Base-by-base conservation (phyloP, 2,329 filamentous ascomycete species). In the Fusarium tjaetaba region DNA sequence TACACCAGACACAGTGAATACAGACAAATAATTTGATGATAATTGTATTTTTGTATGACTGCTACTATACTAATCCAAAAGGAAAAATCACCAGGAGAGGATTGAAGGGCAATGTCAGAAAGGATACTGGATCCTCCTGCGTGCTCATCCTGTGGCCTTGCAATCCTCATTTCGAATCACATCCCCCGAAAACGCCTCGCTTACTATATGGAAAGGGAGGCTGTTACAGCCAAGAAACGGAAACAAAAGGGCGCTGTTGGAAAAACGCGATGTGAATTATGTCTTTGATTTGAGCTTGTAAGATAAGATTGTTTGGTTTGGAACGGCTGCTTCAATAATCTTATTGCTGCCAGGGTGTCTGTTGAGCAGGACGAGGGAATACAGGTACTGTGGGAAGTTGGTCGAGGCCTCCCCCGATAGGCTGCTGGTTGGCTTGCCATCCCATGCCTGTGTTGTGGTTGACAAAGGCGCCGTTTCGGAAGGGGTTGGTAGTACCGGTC, bases 401-500 rank as follows among this genome's bases (percentile, higher is more conserved):
- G 79, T 98, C 94, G 61, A 96, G 80, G 13, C 91, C 92, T 8
- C 95, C 94, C 72, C 97, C 93, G 8, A 96, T 96, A 14, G 92
- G 89, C 78, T 94, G 90, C 74, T 92, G 91, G 69, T 90, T 89
- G 72, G 92, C 88, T 81, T 98, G 95, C 94, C 96, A 98, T 4
- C 94, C 94, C 81, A 94, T 88, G 2, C 96, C 95, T 0, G 95
- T 97, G 71, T 91, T 88, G 78, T 97, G 95, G 79, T 97, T 96
- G 59, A 97, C 92, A 81, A 98, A 97, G 8, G 92, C 91, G 51
- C 93, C 94, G 80, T 98, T 95, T 22, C 96, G 90, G 88, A 98
- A 98, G 2, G 96, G 96, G 78, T 99, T 99, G 5, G 95, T 98
- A 78, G 90, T 94, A 14, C 95, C 95, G 1, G 95, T 98, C 4